phyloP scores from a whole-genome alignment of 2,329 filamentous ascomycete species.

The Tolypocladium tundrense region DNA sequence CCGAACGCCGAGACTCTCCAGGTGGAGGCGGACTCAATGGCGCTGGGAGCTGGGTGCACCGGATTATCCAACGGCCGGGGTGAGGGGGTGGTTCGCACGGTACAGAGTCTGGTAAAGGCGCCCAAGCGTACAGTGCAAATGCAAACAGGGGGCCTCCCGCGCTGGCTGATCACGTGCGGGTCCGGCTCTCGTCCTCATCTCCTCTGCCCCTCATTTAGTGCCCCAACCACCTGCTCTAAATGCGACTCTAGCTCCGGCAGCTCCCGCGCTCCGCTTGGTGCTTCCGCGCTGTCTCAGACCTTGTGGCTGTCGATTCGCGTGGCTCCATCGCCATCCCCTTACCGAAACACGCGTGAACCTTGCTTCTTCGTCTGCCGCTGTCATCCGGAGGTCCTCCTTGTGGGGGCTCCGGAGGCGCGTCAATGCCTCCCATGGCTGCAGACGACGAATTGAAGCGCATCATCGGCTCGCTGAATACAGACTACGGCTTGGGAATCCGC shows the following conservation, averaged over 20 bases:
- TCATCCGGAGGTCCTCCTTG: neutral
- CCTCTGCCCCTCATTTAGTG: neutral
- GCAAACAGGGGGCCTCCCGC: too few relatives aligned
- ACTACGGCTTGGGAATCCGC: constrained; percentile 14
- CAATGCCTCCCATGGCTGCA: neutral
- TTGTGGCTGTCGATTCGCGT: neutral
- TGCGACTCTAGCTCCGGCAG: neutral
- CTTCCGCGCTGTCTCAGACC: neutral
- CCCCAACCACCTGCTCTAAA: neutral
- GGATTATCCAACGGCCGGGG: neutral
- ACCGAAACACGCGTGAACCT: neutral
- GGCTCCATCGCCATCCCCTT: neutral
- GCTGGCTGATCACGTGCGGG: neutral
- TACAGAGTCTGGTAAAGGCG: neutral
- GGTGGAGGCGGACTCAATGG: neutral
- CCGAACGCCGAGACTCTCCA: constrained; percentile 25
- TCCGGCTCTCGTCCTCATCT: neutral
- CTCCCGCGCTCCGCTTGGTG: neutral
- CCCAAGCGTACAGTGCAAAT: neutral
- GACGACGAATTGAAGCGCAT: constrained; percentile 10
- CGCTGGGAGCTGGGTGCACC: neutral
- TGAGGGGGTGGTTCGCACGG: neutral
- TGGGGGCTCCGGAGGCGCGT: neutral
- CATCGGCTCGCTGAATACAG: constrained; percentile 14
- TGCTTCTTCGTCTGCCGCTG: neutral